These are phyloP conservation scores for Lentinula boryana DNA, from an alignment of 768 basidiomycete species.

Conservation along the genomic window DNA sequence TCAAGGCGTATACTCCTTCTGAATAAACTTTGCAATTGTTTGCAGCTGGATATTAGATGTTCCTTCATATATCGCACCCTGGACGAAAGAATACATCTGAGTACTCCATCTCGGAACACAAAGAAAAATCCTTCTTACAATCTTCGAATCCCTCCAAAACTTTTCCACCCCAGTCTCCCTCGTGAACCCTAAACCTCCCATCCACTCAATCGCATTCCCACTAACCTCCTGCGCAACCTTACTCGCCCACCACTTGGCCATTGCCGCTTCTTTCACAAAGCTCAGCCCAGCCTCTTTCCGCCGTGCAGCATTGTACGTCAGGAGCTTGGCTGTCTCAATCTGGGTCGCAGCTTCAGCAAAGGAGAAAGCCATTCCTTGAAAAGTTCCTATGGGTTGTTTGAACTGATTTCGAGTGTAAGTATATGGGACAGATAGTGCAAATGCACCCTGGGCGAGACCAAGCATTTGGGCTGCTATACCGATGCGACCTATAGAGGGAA, in stretches of 20 bases:
- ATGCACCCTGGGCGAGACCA: constrained; percentile 95
- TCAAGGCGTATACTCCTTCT: constrained; percentile 55
- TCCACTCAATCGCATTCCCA: constrained; percentile 93
- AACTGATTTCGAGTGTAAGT: constrained; percentile 94
- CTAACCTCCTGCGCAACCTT: constrained; percentile 85
- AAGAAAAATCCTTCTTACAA: constrained; percentile 44
- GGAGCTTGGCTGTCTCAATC: constrained; percentile 81
- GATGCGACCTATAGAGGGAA: constrained; percentile 57
- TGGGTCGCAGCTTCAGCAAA: constrained; percentile 87
- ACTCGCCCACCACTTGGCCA: constrained; percentile 94
- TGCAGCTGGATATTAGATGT: constrained; percentile 98
- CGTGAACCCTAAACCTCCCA: constrained; percentile 89
- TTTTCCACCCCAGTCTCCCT: constrained; percentile 95
- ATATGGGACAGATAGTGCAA: constrained; percentile 92
- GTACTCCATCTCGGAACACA: too few species aligned
- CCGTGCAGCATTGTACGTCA: constrained; percentile 96
- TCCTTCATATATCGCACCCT: constrained; percentile 92
- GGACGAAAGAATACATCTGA: background rate
- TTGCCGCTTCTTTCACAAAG: constrained; percentile 94
- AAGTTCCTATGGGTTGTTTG: constrained; percentile 87
- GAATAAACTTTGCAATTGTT: constrained; percentile 90
- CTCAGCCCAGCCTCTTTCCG: constrained; percentile 84
- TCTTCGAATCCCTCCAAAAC: constrained; percentile 95
- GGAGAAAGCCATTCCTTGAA: constrained; percentile 96
- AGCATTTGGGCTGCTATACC: constrained; percentile 99